Base-by-base conservation (phyloP, 495 filamentous ascomycete species). In the Lasiosphaeria miniovina region DNA sequence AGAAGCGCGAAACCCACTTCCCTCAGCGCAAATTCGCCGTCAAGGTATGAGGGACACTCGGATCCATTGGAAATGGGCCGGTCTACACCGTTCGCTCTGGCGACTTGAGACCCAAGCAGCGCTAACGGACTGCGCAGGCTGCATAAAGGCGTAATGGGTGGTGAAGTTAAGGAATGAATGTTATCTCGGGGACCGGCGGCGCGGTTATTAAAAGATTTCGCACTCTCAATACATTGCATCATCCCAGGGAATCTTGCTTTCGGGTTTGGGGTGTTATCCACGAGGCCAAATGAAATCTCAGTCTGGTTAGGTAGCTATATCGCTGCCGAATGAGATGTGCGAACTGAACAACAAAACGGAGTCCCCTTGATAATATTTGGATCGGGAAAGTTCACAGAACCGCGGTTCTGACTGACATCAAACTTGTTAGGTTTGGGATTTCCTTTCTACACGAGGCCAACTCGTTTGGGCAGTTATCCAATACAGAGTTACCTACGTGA, bases 1-100 rank as follows among this genome's bases (percentile, higher is more conserved):
- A 87, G 83, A 99, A 99, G 90, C 88, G 90, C 80, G 69, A 84
- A 72, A 87, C 82, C 68, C 95, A 99, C 83, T 99, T 98, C 86
- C 94, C 95, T 55, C 90, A 93, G 84, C 85, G 95, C 77, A 98
- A 96, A 81, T 99, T 84, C 80, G 95, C 95, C 74, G 87, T 99
- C 74, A 99, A 96, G 93, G 94, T 92, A 86, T 56, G 71, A 65
- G 48, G 53, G 15, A 33, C 12, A n/a, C 57, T 24, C 24, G 24
- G 24, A 24, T 24, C 24, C 24, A 24, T 24, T 24, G 24, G 24
- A 24, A 24, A 24, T 24, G 24, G 24, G 2, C 24, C 24, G 24
- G 24, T 24, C 24, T 24, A 24, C 24, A 24, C 43, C 43, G 11
- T n/a, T n/a, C 38, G 12, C 11, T 46, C 11, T 46, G 43, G 11